phyloP scores from a whole-genome alignment of 768 basidiomycete genomes.

The Dentipellis sp. region DNA sequence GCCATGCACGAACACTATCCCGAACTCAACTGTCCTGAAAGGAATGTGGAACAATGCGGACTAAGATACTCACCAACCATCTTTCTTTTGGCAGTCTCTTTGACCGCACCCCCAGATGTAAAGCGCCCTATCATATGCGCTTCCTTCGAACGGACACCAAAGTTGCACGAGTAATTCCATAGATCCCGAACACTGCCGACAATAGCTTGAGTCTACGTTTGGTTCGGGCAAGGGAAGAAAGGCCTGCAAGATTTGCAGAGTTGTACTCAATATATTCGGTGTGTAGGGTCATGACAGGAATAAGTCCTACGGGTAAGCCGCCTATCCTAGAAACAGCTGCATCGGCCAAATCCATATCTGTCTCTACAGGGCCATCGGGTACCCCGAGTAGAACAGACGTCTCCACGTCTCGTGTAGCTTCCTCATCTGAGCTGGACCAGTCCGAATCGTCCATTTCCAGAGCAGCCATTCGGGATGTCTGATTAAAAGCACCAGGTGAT shows the following conservation, averaged over 20 bases:
- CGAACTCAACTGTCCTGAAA: conserved; percentile 3
- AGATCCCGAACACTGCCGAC: conserved; percentile 59
- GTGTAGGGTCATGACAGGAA: conserved; percentile 38
- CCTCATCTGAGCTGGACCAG: conserved; percentile 80
- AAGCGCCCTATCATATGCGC: conserved; percentile 74
- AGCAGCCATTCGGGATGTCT: too few relatives aligned
- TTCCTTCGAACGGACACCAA: conserved; percentile 85
- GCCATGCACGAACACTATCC: conserved; percentile 74
- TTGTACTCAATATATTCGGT: conserved; percentile 31
- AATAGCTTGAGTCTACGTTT: conserved; percentile 51
- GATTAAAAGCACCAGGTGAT: conserved; percentile 1
- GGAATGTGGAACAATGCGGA: neutral
- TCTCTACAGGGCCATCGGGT: conserved; percentile 64
- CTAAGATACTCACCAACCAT: conserved; percentile 55
- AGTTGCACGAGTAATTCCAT: conserved; percentile 83
- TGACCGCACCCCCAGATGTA: conserved; percentile 81
- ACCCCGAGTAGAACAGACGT: conserved; percentile 73
- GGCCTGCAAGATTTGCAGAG: conserved; percentile 38
- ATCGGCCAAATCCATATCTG: conserved; percentile 52
- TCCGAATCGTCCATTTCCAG: conserved; percentile 33
- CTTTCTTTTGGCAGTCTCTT: conserved; percentile 60
- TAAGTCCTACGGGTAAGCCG: conserved; percentile 77
- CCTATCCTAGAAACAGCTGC: conserved; percentile 85
- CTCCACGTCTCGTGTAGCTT: conserved; percentile 43
- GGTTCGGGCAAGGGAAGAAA: conserved; percentile 55